Evolutionary conservation across 306 rosid genomes (phyloP), one percentile per base, ranked within the genome.

Genomic region (Malus asiatica): DNA sequence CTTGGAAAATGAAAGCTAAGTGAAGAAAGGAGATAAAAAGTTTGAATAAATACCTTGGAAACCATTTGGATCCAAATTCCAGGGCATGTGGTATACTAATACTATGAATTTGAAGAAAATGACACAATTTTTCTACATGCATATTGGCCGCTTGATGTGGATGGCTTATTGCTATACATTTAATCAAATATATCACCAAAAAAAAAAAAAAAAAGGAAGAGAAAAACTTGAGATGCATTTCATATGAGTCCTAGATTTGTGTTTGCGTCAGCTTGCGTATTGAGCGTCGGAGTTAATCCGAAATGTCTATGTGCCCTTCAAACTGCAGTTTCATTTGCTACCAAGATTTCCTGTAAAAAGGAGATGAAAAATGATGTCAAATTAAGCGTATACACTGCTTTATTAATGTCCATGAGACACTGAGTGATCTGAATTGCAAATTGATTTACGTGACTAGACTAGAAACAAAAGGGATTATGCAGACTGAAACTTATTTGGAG

Each of bases 281-380:
- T 14, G 60, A 33, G 35, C 66, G 53, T 19, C 32, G 57, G 33
- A 38, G 78, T 30, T 25, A 65, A 22, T 53, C 73, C 30, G 20
- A 30, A 64, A 61, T 66, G 64, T 62, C 85, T 71, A 78, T 57
- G 40, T 77, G 73, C 59, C 64, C 76, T 84, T 81, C 74, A 53
- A 68, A 78, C 84, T 81, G 75, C 73, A 32, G 84, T 85, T 86
- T 90, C 96, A 73, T 79, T 69, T 63, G 90, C 85, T 64, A 90
- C 30, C 63, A 88, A 88, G 71, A 90, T 88, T 85, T 88, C 96
- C 98, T 93, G 89, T 83, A 71, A 65, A 76, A 75, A 44, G 51
- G 61, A 72, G 48, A 70, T 67, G 68, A 27, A 32, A 62, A 48
- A 67, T 25, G 64, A 38, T 68, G 78, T 67, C 44, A 77, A 67